These are phyloP conservation scores for Rhizopus sp. DNA, from an alignment of 371 early-diverging fungal species.

Conservation along the genomic window DNA sequence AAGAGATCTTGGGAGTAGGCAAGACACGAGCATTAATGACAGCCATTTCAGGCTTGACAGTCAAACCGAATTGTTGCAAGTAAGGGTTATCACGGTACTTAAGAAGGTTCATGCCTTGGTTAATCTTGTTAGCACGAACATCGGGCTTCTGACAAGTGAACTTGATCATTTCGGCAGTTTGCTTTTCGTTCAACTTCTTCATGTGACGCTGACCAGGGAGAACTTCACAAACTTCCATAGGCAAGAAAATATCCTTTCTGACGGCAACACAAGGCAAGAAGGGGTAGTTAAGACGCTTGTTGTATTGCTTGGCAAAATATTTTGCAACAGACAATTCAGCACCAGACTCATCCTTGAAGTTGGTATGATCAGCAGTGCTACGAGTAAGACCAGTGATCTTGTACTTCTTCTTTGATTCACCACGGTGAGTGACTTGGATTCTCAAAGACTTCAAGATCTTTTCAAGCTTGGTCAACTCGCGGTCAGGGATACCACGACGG, in stretches of 20 bases:
- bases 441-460: conserved; percentile 73
- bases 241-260: conserved; percentile 63
- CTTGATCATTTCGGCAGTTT: conserved; percentile 95
- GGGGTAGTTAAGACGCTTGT: conserved; percentile 69
- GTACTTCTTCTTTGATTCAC: conserved; percentile 69
- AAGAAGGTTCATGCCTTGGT: conserved; percentile 49
- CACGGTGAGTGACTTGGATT: conserved; percentile 78
- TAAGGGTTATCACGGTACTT: conserved; percentile 61
- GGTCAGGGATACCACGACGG: conserved; percentile 60
- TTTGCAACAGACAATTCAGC: conserved; percentile 65
- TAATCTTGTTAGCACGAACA: conserved; percentile 68
- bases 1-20: conserved; percentile 76
- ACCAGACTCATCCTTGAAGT: conserved; percentile 63
- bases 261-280: conserved; percentile 90
- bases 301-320: conserved; percentile 81
- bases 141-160: conserved; percentile 87
- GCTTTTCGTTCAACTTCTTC: conserved; percentile 81
- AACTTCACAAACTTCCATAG: conserved; percentile 91
- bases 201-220: conserved; percentile 81
- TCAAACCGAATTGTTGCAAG: conserved; percentile 71
- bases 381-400: conserved; percentile 68
- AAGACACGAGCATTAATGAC: conserved; percentile 72
- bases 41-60: conserved; percentile 63
- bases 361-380: conserved; percentile 66
- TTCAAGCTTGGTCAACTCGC: conserved; percentile 68